These are phyloP conservation scores for Chrysoporthe austroafricana DNA, from an alignment of 2,329 filamentous ascomycete species.

Conservation along the genomic window DNA sequence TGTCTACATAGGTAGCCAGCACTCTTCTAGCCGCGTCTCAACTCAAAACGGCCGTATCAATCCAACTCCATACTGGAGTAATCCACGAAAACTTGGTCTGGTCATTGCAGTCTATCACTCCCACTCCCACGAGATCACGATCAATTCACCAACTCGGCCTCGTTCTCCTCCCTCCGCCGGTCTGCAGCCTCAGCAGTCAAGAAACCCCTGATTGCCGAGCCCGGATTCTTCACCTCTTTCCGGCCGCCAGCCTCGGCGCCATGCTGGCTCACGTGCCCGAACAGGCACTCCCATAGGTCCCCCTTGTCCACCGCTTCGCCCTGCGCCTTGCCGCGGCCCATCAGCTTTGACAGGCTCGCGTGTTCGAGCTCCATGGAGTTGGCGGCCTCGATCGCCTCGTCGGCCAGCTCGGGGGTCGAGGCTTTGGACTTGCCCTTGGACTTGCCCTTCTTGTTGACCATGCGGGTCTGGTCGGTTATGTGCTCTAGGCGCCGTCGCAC, in stretches of 20 bases:
- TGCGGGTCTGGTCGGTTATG: constrained; percentile 46
- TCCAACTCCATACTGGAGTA: not conserved
- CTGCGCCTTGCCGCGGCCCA: constrained; percentile 69
- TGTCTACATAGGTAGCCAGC: not conserved
- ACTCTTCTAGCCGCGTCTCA: not conserved
- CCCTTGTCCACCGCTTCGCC: constrained; percentile 80
- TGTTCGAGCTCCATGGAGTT: constrained; percentile 84
- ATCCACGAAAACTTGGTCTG: not conserved
- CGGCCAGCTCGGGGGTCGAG: constrained; percentile 48
- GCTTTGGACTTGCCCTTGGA: constrained; percentile 33
- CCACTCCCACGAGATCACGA: not conserved
- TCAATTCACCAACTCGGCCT: not conserved
- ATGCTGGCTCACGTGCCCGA: constrained; percentile 59
- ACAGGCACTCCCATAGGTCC: constrained; percentile 89
- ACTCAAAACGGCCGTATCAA: not conserved
- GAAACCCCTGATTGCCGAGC: constrained; percentile 39
- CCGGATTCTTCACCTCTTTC: constrained; percentile 17
- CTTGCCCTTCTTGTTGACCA: constrained; percentile 38
- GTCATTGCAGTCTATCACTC: not conserved
- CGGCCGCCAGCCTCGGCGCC: constrained; percentile 31
- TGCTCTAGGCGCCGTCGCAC: constrained; percentile 79
- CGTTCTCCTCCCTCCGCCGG: constrained; percentile 35
- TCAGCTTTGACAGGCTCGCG: constrained; percentile 69
- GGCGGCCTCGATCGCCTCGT: constrained; percentile 74
- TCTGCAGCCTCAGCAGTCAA: constrained; percentile 52